Conservation (phyloP, 2,329 filamentous ascomycete genomes). For the Cercospora sesami region DNA sequence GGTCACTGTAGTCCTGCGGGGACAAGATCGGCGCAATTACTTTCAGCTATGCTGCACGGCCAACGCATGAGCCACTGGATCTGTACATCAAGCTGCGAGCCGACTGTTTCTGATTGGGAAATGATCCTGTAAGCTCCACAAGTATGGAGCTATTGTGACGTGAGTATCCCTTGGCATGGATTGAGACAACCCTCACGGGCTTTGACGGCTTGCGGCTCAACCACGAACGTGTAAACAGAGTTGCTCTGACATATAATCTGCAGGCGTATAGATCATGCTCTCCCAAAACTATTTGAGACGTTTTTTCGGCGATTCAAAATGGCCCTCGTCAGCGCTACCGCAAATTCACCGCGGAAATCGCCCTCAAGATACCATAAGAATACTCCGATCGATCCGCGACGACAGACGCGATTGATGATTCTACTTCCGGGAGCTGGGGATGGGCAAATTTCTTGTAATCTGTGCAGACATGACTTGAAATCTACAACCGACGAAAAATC, state of each 20-base stretch:
- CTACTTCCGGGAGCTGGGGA: not conserved
- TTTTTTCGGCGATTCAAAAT: not conserved
- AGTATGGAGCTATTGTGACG: too few relatives aligned
- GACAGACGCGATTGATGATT: not conserved
- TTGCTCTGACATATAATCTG: too few relatives aligned
- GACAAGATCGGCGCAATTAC: not conserved
- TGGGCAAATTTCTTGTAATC: not conserved
- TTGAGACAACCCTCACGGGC: too few relatives aligned
- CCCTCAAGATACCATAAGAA: not conserved
- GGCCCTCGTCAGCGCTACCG: not conserved
- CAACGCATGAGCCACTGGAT: not conserved
- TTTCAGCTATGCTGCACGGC: not conserved
- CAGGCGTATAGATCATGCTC: too few relatives aligned
- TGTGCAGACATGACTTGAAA: not conserved
- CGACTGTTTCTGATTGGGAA: too few relatives aligned
- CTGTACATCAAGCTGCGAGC: not conserved
- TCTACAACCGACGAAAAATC: not conserved
- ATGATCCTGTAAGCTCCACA: too few relatives aligned
- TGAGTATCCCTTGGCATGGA: too few relatives aligned
- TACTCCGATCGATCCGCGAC: not conserved
- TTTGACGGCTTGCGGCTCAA: too few relatives aligned
- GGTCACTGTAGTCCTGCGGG: not conserved
- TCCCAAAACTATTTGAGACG: not conserved
- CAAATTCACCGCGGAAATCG: not conserved
- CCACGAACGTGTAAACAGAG: too few relatives aligned